Conservation (phyloP, 371 early-diverging fungal genomes). For the Syncephalis fuscata region DNA sequence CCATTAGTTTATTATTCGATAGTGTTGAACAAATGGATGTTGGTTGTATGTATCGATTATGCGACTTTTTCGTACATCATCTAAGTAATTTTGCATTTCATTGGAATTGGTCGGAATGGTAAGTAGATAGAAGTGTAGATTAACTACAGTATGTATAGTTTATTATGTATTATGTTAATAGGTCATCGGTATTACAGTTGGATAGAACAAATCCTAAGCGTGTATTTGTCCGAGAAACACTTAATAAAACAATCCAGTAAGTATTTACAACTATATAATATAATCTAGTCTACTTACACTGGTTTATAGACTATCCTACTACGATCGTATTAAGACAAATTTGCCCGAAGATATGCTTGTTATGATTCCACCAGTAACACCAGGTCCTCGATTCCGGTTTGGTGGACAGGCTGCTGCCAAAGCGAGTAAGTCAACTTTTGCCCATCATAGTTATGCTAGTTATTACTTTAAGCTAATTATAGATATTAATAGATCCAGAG, state of each 20-base stretch:
- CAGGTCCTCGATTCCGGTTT: constrained; percentile 50
- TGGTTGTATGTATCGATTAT: constrained; percentile 65
- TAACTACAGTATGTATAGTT: too few species aligned
- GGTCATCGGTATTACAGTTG: constrained; percentile 22
- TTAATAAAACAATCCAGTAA: constrained; percentile 51
- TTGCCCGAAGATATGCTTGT: constrained; percentile 44
- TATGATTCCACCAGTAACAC: constrained; percentile 44
- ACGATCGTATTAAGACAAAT: constrained; percentile 64
- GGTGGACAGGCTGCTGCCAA: constrained; percentile 7
- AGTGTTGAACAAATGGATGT: constrained; percentile 59
- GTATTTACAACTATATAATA: neutral
- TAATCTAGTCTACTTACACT: constrained; percentile 3
- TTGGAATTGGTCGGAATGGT: constrained; percentile 87
- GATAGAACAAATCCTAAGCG: constrained; percentile 26
- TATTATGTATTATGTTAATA: constrained; percentile 6
- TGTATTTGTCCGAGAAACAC: constrained; percentile 62
- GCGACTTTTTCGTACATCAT: constrained; percentile 78
- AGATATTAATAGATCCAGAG: neutral
- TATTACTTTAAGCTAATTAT: neutral
- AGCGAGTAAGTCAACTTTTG: constrained; percentile 1
- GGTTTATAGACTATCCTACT: constrained; percentile 68
- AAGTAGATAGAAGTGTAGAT: too few species aligned
- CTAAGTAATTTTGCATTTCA: constrained; percentile 82
- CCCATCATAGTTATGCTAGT: neutral
- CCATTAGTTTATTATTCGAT: constrained; percentile 38